These are phyloP conservation scores for Kodamaea sp. DNA, from an alignment of 1,139 yeast species.

Conservation along the genomic window DNA sequence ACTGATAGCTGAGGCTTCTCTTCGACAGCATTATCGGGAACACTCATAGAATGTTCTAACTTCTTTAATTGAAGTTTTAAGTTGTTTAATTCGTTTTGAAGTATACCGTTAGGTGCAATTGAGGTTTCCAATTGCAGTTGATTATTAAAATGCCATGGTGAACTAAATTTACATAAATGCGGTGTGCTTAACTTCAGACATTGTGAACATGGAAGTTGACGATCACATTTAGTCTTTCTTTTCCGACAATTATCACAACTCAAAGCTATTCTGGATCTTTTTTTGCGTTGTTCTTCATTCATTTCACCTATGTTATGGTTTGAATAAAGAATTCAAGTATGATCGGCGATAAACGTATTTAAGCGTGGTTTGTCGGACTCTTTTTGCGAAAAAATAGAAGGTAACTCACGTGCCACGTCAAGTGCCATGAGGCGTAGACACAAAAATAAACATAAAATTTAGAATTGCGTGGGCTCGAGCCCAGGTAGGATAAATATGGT, in stretches of 20 bases:
- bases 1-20: too few species aligned
- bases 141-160: conserved; percentile 12
- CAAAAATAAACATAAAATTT: too few species aligned
- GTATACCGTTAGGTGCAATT: not conserved
- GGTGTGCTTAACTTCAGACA: conserved; percentile 13
- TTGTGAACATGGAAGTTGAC: conserved; percentile 12
- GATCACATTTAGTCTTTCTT: conserved; percentile 15
- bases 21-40: too few species aligned
- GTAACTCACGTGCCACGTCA: too few species aligned
- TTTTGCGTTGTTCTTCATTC: conserved; percentile 6
- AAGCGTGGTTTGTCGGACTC: too few species aligned
- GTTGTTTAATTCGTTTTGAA: conserved; percentile 9
- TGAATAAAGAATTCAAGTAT: not conserved
- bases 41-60: conserved; percentile 7
- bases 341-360: too few species aligned
- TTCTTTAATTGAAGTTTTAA: conserved; percentile 10
- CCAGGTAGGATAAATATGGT: too few species aligned
- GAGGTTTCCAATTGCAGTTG: conserved; percentile 1
- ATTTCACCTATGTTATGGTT: not conserved
- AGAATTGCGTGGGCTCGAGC: too few species aligned
- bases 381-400: too few species aligned
- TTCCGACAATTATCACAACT: conserved; percentile 21
- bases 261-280: conserved; percentile 20
- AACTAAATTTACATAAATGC: conserved; percentile 12
- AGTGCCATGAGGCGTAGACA: too few species aligned